Base-by-base conservation (phyloP, 2,329 filamentous ascomycete genomes). In the Claviceps monticola region DNA sequence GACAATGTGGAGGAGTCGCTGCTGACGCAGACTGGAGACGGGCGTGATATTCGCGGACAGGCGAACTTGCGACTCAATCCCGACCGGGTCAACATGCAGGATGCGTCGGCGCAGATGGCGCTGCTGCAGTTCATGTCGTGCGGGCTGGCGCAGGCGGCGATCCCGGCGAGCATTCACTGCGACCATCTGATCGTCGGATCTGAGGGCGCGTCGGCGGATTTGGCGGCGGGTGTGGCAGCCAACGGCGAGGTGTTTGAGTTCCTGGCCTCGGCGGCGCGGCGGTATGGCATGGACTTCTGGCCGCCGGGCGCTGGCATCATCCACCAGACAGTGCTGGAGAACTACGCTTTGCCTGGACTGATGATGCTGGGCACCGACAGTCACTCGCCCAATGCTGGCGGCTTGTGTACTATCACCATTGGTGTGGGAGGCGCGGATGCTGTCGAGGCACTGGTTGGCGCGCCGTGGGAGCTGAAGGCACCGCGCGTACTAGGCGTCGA, bases 341-440 rank as follows among this genome's bases (percentile, higher is more conserved):
- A 98, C 71, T 98, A 98, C 66, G 87, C 90, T 37, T 82, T 91
- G n/a, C 93, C 93, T 19, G 93, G 93, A 48, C 71, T 97, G 60
- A 96, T 98, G 90, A 97, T 98, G 89, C 79, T 98, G 42, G 93
- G 93, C 52, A 98, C 93, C 34, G 93, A 98, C 69, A 95, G 88
- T 62, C 93, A 98, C 69, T 96, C 89, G 46, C 93, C 93, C 44
- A 98, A 97, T 64, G 93, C 88, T n/a, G 93, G 93, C 60, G 93
- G 93, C 54, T 74, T 97, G 51, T 89, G 86, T 59, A 90, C 88
- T 4, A 88, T 96, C 61, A 93, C 93, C 8, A 97, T 98, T 65
- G 93, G 93, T 67, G 93, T 98, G 37, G 93, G 93, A 63, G 93
- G 93, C 63, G 93, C 93, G 23, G 93, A 98, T 70, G 93, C 93